Conservation (phyloP, 2,329 filamentous ascomycete genomes). For the Dothidotthia symphoricarpi region DNA sequence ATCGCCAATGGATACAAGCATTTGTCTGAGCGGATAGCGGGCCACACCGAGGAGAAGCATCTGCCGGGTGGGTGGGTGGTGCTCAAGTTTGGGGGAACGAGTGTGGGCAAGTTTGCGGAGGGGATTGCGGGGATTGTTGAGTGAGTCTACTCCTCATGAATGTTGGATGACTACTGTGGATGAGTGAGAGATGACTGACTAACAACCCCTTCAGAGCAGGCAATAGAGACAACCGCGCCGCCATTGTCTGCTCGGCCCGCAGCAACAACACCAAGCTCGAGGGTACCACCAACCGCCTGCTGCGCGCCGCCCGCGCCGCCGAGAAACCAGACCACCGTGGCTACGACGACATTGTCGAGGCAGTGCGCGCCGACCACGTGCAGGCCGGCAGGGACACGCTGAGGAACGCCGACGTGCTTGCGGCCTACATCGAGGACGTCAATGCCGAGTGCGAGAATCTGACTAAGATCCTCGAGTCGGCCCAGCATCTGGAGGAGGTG, state of each 20-base stretch:
- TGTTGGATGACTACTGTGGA: neutral
- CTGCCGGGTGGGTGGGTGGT: conserved; percentile 70
- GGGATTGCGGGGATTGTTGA: conserved; percentile 63
- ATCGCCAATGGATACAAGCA: conserved; percentile 35
- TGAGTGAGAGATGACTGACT: conserved; percentile 12
- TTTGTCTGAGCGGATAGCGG: conserved; percentile 40
- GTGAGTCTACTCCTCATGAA: conserved; percentile 23
- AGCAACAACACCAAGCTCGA: conserved; percentile 93
- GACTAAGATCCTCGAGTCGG: conserved; percentile 68
- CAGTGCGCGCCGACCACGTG: conserved; percentile 80
- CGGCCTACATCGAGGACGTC: conserved; percentile 64
- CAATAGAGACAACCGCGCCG: conserved; percentile 69
- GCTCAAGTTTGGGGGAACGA: conserved; percentile 94
- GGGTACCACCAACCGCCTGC: conserved; percentile 79
- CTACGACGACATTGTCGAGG: conserved; percentile 72
- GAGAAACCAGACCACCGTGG: conserved; percentile 46
- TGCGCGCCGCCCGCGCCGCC: conserved; percentile 50
- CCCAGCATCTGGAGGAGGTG: conserved; percentile 56
- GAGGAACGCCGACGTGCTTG: conserved; percentile 42
- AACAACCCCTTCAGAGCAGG: conserved; percentile 53
- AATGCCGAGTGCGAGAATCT: conserved; percentile 78
- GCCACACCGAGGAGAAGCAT: conserved; percentile 47
- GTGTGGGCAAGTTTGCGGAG: conserved; percentile 85
- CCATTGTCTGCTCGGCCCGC: conserved; percentile 91
- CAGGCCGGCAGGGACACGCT: conserved; percentile 61